Percentiles rank a stretch among this genome's conserved stretches.
Conservation (phyloP, 139 green algal genomes). For the Coccomyxa sp. region DNA sequence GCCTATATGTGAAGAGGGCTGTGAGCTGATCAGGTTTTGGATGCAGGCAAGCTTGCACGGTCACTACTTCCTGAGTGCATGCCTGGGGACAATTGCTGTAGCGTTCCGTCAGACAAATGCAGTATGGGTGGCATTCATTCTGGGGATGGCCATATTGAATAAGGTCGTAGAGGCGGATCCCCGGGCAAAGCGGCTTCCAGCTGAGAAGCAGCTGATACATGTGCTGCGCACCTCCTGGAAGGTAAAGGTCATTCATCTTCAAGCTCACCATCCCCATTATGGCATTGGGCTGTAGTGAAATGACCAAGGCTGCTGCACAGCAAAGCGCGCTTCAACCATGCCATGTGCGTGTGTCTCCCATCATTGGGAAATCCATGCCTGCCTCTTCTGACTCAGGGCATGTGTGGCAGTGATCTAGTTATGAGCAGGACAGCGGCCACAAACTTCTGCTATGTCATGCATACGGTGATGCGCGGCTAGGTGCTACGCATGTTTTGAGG, state of each 20-base stretch:
- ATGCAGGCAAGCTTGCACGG: constrained; percentile 16
- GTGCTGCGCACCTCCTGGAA: background rate
- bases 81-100: constrained; percentile 48
- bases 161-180: background rate
- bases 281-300: background rate
- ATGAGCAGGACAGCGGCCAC: no score
- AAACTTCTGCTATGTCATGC: background rate
- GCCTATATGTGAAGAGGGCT: no score
- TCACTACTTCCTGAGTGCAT: constrained; percentile 10
- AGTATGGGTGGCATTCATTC: constrained; percentile 81
- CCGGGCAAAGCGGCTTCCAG: background rate
- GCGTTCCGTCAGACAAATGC: constrained; percentile 88
- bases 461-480: background rate
- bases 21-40: no score
- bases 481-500: background rate
- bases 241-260: background rate
- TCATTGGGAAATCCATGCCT: background rate
- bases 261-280: no score
- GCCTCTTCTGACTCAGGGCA: background rate
- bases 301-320: no score
- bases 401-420: background rate
- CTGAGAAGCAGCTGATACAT: background rate
- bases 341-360: background rate
- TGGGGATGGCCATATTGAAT: background rate
- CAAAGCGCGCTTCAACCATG: background rate